phyloP scores from a whole-genome alignment of 139 green algal species.

The Micractinium sp. region DNA sequence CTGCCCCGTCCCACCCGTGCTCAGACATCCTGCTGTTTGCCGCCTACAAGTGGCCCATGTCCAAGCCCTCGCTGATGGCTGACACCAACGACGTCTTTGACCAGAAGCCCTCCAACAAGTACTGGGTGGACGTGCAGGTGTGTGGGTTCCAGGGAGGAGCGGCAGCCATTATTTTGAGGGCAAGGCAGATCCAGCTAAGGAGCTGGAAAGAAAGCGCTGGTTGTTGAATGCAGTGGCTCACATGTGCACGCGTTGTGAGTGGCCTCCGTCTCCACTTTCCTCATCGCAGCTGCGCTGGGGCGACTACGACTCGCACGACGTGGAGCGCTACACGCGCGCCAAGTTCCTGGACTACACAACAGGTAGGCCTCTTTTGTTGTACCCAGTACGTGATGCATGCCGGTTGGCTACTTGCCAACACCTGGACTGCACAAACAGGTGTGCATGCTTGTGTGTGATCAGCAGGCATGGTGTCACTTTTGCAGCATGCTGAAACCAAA shows the following conservation, averaged over 20 bases:
- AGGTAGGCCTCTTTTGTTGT: too few relatives aligned
- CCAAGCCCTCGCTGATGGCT: slow-evolving; percentile 94
- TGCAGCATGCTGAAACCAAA: too few relatives aligned
- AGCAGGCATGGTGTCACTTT: too few relatives aligned
- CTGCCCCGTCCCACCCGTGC: slow-evolving; percentile 26
- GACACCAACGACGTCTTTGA: slow-evolving; percentile 96
- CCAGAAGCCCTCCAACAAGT: slow-evolving; percentile 99
- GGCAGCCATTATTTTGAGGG: too few relatives aligned
- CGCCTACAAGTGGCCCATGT: slow-evolving; percentile 96
- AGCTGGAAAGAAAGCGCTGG: too few relatives aligned
- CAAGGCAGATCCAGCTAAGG: too few relatives aligned
- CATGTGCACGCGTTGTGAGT: not conserved
- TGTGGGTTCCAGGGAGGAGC: too few relatives aligned
- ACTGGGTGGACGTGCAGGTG: slow-evolving; percentile 93
- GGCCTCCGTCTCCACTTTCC: not conserved
- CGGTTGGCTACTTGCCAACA: too few relatives aligned
- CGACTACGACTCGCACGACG: slow-evolving; percentile 99
- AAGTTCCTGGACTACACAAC: slow-evolving; percentile 99
- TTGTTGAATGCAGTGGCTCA: not conserved
- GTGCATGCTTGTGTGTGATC: too few relatives aligned
- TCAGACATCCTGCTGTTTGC: slow-evolving; percentile 98
- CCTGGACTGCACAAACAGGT: too few relatives aligned
- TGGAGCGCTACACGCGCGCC: slow-evolving; percentile 98
- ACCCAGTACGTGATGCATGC: too few relatives aligned
- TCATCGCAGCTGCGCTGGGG: slow-evolving; percentile 82